A percentile compares a stretch with the other conserved stretches of the same genome.
These are phyloP conservation scores for Auriscalpium orientale DNA, from an alignment of 768 basidiomycete species.

Conservation along the genomic window DNA sequence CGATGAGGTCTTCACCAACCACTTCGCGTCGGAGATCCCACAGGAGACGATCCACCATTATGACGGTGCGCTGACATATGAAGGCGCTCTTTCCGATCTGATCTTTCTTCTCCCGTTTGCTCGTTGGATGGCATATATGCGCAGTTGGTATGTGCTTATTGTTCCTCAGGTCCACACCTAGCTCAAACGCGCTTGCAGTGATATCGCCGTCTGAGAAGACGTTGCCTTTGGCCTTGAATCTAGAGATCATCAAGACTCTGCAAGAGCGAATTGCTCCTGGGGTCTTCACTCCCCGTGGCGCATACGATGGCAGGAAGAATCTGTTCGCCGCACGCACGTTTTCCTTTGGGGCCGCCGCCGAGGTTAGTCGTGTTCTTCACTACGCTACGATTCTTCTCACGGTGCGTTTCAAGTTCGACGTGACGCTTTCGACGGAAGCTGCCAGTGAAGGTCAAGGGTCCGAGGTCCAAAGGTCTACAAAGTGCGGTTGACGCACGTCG, in stretches of 20 bases:
- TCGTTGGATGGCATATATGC: not conserved
- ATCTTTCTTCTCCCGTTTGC: not conserved
- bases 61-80: conserved; percentile 46
- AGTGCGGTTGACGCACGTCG: conserved; percentile 55
- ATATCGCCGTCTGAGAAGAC: conserved; percentile 64
- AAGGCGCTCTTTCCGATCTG: not conserved
- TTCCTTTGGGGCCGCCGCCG: conserved; percentile 46
- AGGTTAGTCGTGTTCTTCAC: conserved; percentile 30
- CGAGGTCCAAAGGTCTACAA: conserved; percentile 58
- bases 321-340: conserved; percentile 55
- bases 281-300: conserved; percentile 68
- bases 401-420: conserved; percentile 44
- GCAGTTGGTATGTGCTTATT: conserved; percentile 36
- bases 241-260: conserved; percentile 59
- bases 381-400: not conserved
- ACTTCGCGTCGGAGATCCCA: conserved; percentile 56
- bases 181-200: conserved; percentile 29
- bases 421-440: conserved; percentile 34
- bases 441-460: conserved; percentile 1
- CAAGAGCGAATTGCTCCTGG: conserved; percentile 50
- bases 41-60: conserved; percentile 66
- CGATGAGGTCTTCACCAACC: conserved; percentile 46
- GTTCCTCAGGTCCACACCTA: not conserved
- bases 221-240: conserved; percentile 57
- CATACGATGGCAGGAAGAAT: conserved; percentile 79